A percentile compares a stretch with the other conserved stretches of the same genome.
These are phyloP conservation scores for Teratosphaeria viscida DNA, from an alignment of 2,329 filamentous ascomycete genomes.

Conservation along the genomic window DNA sequence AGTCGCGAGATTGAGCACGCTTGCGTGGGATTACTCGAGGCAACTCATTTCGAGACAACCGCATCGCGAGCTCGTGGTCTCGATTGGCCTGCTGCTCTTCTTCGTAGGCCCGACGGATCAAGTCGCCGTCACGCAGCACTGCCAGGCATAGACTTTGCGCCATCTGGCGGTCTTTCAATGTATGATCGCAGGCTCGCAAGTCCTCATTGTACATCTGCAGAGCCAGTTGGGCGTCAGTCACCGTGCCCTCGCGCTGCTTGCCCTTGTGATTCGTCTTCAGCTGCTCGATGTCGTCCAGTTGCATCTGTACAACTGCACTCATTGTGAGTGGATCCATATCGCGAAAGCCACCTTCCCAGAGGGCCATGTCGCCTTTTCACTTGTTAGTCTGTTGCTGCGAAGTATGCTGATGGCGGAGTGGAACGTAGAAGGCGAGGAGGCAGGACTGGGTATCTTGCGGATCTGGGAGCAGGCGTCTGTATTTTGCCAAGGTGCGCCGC, in stretches of 20 bases:
- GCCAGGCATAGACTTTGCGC: constrained; percentile 14
- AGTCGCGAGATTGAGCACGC: not conserved
- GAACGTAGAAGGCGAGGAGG: not conserved
- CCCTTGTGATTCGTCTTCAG: constrained; percentile 1
- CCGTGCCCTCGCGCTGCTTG: constrained; percentile 3
- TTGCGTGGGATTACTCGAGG: not conserved
- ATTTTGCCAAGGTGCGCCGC: not conserved
- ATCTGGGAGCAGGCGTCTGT: not conserved
- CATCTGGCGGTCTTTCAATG: constrained; percentile 10
- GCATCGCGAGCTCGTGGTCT: constrained; percentile 13
- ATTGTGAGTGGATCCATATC: constrained; percentile 3
- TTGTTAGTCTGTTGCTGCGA: not conserved
- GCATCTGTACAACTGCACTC: constrained; percentile 1
- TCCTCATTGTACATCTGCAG: constrained; percentile 18
- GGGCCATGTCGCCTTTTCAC: not conserved
- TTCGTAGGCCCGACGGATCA: constrained; percentile 6
- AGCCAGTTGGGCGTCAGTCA: constrained; percentile 4
- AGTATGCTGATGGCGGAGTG: not conserved
- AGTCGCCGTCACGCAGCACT: constrained; percentile 8
- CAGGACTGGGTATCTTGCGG: not conserved
- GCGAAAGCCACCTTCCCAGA: not conserved
- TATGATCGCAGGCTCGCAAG: constrained; percentile 6
- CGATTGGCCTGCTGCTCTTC: constrained; percentile 12
- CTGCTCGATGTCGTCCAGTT: constrained; percentile 1
- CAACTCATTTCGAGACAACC: constrained; percentile 1